Base-by-base conservation (phyloP, 257 asterid species). In the Plectranthus barbatus region DNA sequence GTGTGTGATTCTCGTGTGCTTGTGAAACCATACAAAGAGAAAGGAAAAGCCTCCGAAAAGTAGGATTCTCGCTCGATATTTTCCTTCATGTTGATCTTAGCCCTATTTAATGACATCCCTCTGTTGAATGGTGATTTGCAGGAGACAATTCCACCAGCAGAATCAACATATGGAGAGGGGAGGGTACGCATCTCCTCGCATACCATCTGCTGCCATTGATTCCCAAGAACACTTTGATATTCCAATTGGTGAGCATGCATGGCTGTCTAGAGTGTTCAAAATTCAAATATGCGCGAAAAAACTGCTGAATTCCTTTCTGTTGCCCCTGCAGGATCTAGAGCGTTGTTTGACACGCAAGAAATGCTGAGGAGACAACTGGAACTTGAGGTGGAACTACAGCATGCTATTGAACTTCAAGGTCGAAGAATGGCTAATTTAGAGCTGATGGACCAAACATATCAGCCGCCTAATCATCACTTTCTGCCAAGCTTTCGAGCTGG, bases 1-100 rank as follows among this genome's bases (percentile, higher is more conserved):
- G 93, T 91, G 24, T 88, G 98, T 45, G 98, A 84, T 79, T 91
- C 87, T 53, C 94, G 98, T 0, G 98, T 91, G 75, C 96, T 91
- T 7, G 98, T 88, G 26, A 91, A 91, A 54, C 96, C 96, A 1
- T 88, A 91, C 84, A 91, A 88, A 77, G 98, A 91, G 72, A 91
- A 85, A 78, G 96, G 96, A 8, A 91, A 84, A 76, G 37, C 82
- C 60, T 77, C 77, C 0, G 97, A 88, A 42, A 86, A 84, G 98
- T 88, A 86, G 48, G 12, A 7, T 53, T n/a, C 41, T 66, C 14
- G 9, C 20, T 63, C 17, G 61, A 33, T 13, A 3, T 21, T 5
- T 19, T 54, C 42, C 45, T 18, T 49, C 1, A 8, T 42, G 36
- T 34, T 55, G 15, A 23, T 42, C 12, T n/a, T 48, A 44, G 9